Base-by-base conservation (phyloP, 192 early-diverging fungal genomes). In the Backusella morwellensis region DNA sequence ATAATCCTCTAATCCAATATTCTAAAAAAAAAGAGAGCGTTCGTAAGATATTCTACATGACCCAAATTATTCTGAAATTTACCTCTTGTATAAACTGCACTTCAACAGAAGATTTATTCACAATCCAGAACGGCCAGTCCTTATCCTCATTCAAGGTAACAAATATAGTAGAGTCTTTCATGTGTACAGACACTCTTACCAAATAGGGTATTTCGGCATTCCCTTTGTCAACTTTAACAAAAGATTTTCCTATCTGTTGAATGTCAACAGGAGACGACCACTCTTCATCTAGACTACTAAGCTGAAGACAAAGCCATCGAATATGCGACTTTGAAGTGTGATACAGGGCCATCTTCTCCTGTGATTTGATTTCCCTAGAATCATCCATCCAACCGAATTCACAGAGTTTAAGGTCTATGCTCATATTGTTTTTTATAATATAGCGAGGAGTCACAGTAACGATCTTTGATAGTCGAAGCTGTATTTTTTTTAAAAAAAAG, bases 361-460 rank as follows among this genome's bases (percentile, higher is more conserved):
- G 50, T 15, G 67, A 19, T 26, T 15, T 38, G 54, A 79, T 70
- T 19, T 17, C 7, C n/a, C 19, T 56, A 19, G 9, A 42, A n/a
- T 80, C 71, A 12, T 78, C 77, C 4, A 54, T 47, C 1, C 81
- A 82, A 14, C 89, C 84, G 35, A 81, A 78, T 38, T 92, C 90
- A 23, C 90, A 82, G 77, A 90, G 90, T 66, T 91, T 82, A 11
- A 97, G 42, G 6, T 89, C 75, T 35, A 87, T 74, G 8, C 78
- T 81, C 21, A 91, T 80, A 54, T 87, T 84, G 83, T 97, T 97
- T 80, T 90, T 89, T 23, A 95, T 72, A 14, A 95, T 87, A 75
- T 91, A 97, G 21, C 95, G 85, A 29, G 95, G 91, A 0, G 91
- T 81, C 66, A 97, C 88, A 0, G 92, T 92, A n/a, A 95, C 91